phyloP scores from a whole-genome alignment of 805 yeast species.

The Saccharomycopsis fermentans region DNA sequence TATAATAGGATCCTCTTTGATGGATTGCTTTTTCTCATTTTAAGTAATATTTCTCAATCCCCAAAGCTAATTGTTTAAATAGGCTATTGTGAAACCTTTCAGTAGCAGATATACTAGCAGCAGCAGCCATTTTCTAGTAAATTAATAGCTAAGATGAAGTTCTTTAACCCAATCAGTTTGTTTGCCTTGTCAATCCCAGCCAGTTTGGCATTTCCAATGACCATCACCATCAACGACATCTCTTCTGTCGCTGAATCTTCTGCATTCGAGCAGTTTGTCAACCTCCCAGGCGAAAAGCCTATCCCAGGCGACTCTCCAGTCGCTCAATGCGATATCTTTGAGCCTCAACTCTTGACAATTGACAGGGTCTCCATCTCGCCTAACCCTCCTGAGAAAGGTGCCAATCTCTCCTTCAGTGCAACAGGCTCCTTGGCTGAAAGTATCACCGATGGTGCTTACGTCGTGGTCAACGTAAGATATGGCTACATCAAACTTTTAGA shows the following conservation, averaged over 20 bases:
- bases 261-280: slow-evolving; percentile 7
- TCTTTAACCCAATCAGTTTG: neutral
- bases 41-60: no score
- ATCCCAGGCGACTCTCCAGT: slow-evolving; percentile 90
- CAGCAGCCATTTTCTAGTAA: no score
- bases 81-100: no score
- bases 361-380: slow-evolving; percentile 56
- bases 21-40: no score
- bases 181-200: neutral
- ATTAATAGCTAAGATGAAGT: neutral
- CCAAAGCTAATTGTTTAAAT: no score
- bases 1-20: no score
- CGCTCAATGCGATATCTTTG: slow-evolving; percentile 57
- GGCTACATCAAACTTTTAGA: slow-evolving; percentile 84
- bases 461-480: slow-evolving; percentile 85
- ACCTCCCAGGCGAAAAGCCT: slow-evolving; percentile 45
- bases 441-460: slow-evolving; percentile 80
- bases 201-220: slow-evolving; percentile 13
- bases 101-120: no score
- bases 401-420: slow-evolving; percentile 70
- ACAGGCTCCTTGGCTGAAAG: slow-evolving; percentile 46
- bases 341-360: slow-evolving; percentile 55
- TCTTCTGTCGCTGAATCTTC: neutral
- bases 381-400: slow-evolving; percentile 85
- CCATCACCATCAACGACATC: slow-evolving; percentile 6